phyloP scores from a whole-genome alignment of 2,329 filamentous ascomycete species.

The Tolypocladium endophyticum region DNA sequence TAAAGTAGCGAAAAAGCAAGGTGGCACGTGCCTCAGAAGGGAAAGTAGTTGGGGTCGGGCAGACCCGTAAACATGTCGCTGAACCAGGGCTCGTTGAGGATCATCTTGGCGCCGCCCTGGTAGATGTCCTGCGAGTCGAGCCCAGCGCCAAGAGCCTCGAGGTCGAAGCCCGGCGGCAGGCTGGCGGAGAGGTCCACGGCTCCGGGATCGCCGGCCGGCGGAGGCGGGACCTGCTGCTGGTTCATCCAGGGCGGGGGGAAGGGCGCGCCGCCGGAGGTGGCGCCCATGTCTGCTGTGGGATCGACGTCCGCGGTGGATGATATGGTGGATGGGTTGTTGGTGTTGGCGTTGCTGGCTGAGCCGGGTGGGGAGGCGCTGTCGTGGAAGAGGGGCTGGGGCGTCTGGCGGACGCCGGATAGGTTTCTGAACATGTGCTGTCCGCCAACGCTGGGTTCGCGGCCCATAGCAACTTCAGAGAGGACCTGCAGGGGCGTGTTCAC shows the following conservation, averaged over 20 bases:
- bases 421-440: slow-evolving; percentile 9
- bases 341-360: neutral
- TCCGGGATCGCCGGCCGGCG: slow-evolving; percentile 4
- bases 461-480: slow-evolving; percentile 45
- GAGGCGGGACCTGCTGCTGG: slow-evolving; percentile 3
- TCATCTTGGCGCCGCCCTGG: slow-evolving; percentile 22
- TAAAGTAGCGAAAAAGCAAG: neutral
- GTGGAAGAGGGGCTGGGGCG: slow-evolving; percentile 27
- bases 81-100: slow-evolving; percentile 30
- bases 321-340: neutral
- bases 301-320: neutral
- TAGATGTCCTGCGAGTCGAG: slow-evolving; percentile 15
- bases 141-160: slow-evolving; percentile 17
- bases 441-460: slow-evolving; percentile 20
- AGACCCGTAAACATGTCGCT: slow-evolving; percentile 24
- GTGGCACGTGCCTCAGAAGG: slow-evolving; percentile 13
- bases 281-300: neutral
- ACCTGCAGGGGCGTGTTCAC: slow-evolving; percentile 45
- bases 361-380: slow-evolving; percentile 6
- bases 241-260: slow-evolving; percentile 5
- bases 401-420: slow-evolving; percentile 11
- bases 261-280: slow-evolving; percentile 3
- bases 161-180: slow-evolving; percentile 17
- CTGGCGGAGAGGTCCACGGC: slow-evolving; percentile 10
- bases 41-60: slow-evolving; percentile 22